Conservation (phyloP, 2,329 filamentous ascomycete species). For the Neocatenulostroma microsporum region DNA sequence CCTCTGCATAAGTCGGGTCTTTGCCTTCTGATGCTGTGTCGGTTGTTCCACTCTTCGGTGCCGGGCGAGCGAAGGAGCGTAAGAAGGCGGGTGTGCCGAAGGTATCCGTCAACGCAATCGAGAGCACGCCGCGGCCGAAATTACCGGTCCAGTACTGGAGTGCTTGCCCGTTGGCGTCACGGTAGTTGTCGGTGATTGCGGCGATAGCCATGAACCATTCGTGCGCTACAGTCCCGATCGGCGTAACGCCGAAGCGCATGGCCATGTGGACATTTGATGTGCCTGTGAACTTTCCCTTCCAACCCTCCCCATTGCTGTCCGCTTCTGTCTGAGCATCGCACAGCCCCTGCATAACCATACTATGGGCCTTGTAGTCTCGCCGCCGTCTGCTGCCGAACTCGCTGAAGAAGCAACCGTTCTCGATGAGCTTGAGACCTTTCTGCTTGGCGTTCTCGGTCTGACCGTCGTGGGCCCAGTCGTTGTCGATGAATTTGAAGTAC, state of each 20-base stretch:
- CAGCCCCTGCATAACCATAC: constrained; percentile 82
- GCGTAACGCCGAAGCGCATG: constrained; percentile 78
- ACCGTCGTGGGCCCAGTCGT: constrained; percentile 78
- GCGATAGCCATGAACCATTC: constrained; percentile 99
- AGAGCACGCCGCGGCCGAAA: constrained; percentile 64
- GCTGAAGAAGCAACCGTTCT: constrained; percentile 80
- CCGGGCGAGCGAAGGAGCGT: constrained; percentile 66
- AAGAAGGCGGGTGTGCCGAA: constrained; percentile 90
- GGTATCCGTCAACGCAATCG: constrained; percentile 89
- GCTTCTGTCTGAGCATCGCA: constrained; percentile 67
- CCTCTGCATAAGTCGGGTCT: constrained; percentile 62
- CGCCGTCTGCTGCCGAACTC: constrained; percentile 88
- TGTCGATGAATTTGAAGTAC: constrained; percentile 95
- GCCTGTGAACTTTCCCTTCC: constrained; percentile 67
- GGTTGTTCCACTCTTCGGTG: constrained; percentile 29
- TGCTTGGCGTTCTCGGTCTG: constrained; percentile 77
- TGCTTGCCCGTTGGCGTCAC: constrained; percentile 72
- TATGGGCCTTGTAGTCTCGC: constrained; percentile 90
- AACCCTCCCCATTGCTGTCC: constrained; percentile 47
- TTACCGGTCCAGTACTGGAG: constrained; percentile 83
- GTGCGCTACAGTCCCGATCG: constrained; percentile 86
- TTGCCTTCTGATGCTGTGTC: constrained; percentile 10
- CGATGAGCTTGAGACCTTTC: constrained; percentile 70
- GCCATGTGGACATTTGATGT: constrained; percentile 97
- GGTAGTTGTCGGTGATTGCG: constrained; percentile 80